Conservation (phyloP, 306 rosid genomes). For the Aeschynomene evenia region DNA sequence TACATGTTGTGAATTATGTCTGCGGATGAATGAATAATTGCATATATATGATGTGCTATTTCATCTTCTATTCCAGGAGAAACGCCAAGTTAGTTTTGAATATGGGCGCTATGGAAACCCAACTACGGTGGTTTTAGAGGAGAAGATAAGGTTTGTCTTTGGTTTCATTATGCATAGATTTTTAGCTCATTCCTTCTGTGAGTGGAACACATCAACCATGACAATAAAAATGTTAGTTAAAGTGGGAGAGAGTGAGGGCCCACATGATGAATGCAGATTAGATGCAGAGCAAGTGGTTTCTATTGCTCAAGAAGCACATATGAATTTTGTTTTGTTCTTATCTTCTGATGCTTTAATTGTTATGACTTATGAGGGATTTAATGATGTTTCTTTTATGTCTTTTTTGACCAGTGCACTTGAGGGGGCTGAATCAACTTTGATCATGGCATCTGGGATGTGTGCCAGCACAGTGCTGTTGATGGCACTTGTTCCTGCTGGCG, state of each 20-base stretch:
- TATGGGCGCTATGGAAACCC: conserved; percentile 95
- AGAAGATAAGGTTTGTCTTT: conserved; percentile 72
- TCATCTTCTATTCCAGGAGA: conserved; percentile 49
- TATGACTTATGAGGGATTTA: background rate
- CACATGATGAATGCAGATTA: background rate
- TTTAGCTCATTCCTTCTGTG: background rate
- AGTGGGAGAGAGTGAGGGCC: background rate
- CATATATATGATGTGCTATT: background rate
- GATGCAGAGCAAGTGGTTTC: background rate
- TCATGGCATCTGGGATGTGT: conserved; percentile 90
- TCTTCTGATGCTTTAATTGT: background rate
- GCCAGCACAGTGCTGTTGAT: conserved; percentile 72
- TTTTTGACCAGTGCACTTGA: conserved; percentile 62
- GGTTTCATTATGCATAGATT: background rate
- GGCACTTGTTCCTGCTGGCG: conserved; percentile 92
- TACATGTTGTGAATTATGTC: background rate
- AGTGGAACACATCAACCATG: background rate
- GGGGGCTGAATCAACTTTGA: conserved; percentile 87
- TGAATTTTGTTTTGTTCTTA: background rate
- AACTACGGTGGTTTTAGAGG: conserved; percentile 73
- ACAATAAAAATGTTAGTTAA: background rate
- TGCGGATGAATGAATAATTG: background rate
- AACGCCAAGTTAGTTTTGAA: conserved; percentile 73
- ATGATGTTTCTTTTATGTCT: background rate
- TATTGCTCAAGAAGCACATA: no score